phyloP scores from a whole-genome alignment of 2,329 filamentous ascomycete genomes.

The Penicillium brevicompactum region DNA sequence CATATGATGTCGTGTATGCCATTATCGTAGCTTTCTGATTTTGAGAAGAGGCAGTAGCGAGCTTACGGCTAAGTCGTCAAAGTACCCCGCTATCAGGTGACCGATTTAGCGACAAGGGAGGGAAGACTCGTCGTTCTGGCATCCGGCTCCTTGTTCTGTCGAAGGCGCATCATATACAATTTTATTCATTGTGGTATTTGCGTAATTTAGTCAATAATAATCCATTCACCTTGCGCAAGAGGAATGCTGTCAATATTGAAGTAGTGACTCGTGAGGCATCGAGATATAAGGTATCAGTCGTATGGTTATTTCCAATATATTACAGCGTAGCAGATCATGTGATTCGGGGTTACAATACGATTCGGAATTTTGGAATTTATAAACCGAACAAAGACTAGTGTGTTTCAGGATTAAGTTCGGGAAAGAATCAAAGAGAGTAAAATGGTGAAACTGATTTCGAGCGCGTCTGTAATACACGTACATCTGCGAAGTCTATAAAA shows the following conservation, averaged over 20 bases:
- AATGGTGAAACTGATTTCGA: conserved; percentile 8
- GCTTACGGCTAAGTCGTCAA: neutral
- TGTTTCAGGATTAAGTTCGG: conserved; percentile 3
- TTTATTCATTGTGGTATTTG: no score
- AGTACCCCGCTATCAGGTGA: neutral
- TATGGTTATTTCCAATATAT: neutral
- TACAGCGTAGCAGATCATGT: neutral
- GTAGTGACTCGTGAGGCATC: no score
- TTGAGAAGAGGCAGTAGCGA: neutral
- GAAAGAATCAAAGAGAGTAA: no score
- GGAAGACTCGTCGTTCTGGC: neutral
- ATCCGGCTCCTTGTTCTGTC: neutral
- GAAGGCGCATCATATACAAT: neutral
- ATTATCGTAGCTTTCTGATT: neutral
- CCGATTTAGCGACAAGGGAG: neutral
- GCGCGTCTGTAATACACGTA: no score
- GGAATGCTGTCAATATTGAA: no score
- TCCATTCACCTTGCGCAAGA: no score
- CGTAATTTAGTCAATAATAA: no score
- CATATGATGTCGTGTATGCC: neutral
- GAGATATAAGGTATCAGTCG: no score
- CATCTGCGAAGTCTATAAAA: no score
- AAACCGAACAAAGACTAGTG: neutral
- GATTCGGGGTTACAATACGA: neutral
- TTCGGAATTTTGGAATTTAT: neutral